These are phyloP conservation scores for Priceomyces carsonii DNA, from an alignment of 805 yeast genomes.

Conservation along the genomic window DNA sequence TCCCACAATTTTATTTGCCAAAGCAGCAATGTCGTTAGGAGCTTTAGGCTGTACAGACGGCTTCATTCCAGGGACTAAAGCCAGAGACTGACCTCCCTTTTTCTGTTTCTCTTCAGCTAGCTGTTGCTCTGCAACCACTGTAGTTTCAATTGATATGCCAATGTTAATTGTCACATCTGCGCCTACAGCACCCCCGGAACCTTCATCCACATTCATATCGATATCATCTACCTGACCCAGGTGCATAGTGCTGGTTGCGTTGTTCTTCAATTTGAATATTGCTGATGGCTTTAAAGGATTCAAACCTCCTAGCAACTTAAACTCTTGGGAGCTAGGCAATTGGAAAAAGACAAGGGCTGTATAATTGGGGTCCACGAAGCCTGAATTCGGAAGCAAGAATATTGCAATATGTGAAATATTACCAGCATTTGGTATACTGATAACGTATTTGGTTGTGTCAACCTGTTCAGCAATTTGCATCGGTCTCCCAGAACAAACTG, in stretches of 20 bases:
- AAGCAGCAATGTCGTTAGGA: conserved; percentile 42
- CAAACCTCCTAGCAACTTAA: conserved; percentile 66
- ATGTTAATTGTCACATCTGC: conserved; percentile 43
- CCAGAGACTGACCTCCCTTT: conserved; percentile 15
- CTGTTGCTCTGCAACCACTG: conserved; percentile 60
- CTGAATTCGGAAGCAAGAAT: conserved; percentile 81
- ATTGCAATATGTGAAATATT: conserved; percentile 77
- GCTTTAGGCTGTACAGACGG: conserved; percentile 17
- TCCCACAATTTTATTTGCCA: conserved; percentile 86
- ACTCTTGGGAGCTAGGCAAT: conserved; percentile 61
- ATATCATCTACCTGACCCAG: conserved; percentile 30
- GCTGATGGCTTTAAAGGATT: conserved; percentile 80
- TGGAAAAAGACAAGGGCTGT: conserved; percentile 91
- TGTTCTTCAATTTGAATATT: conserved; percentile 73
- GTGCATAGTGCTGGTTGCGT: conserved; percentile 28
- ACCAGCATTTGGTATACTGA: conserved; percentile 62
- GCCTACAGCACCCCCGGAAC: conserved; percentile 23
- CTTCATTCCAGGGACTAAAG: conserved; percentile 22
- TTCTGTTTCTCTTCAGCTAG: conserved; percentile 44
- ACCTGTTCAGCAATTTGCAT: conserved; percentile 60
- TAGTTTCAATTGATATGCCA: conserved; percentile 91
- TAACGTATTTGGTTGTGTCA: conserved; percentile 65
- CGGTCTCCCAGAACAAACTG: conserved; percentile 74
- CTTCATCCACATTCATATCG: conserved; percentile 36
- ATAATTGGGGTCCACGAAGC: conserved; percentile 58